Evolutionary conservation across 164 flowering plant species (phyloP).

Genomic region (Echeveria elegans): DNA sequence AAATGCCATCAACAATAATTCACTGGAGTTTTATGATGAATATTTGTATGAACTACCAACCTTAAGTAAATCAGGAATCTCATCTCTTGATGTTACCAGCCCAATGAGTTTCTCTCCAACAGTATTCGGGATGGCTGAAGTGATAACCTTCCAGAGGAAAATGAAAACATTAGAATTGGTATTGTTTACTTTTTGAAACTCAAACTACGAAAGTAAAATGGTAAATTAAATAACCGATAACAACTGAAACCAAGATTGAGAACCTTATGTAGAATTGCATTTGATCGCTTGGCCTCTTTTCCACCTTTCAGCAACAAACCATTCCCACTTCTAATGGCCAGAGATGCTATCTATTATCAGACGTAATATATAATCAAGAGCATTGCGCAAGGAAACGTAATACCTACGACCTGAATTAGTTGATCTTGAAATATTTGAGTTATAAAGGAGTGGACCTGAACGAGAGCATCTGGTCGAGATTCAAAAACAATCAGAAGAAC

Average conservation of each 20-base stretch:
- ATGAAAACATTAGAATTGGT: background rate
- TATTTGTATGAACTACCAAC: conserved; percentile 20
- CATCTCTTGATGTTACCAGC: conserved; percentile 92
- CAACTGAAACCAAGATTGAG: conserved; percentile 3
- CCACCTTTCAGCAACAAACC: conserved; percentile 97
- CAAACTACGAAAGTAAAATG: background rate
- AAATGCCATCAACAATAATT: background rate
- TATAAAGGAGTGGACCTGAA: conserved; percentile 48
- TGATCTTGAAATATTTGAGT: background rate
- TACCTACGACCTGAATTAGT: background rate
- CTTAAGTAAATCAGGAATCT: conserved; percentile 93
- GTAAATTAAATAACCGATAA: background rate
- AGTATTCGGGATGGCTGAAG: conserved; percentile 62
- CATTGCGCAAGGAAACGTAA: background rate
- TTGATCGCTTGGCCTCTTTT: conserved; percentile 89
- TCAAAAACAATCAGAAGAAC: conserved; percentile 95
- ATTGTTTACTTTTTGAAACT: background rate
- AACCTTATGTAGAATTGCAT: conserved; percentile 87
- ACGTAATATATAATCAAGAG: background rate
- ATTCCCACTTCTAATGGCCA: conserved; percentile 93
- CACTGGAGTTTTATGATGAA: background rate
- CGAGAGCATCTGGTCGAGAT: conserved; percentile 98
- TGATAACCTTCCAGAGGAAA: conserved; percentile 48
- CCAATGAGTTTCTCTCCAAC: conserved; percentile 86
- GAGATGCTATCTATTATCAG: conserved; percentile 67